phyloP scores from a whole-genome alignment of 139 green algal species.

The Chlorella sp. region DNA sequence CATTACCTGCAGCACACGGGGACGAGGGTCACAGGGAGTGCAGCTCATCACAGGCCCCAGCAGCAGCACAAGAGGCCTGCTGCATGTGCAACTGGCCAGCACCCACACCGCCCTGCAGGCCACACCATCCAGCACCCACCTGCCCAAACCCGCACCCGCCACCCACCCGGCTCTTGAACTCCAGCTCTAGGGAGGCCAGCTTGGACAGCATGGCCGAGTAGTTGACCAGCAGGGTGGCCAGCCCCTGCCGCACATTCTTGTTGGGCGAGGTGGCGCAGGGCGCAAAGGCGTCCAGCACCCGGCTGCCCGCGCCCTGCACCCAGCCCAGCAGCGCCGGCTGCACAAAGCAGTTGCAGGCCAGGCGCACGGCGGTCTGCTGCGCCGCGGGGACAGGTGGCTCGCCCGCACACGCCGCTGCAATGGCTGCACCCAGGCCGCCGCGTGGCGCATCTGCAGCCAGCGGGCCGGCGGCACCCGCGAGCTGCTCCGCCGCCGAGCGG shows the following conservation, averaged over 20 bases:
- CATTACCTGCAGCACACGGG: constrained; percentile 40
- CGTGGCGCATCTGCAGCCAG: neutral
- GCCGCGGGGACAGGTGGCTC: constrained; percentile 44
- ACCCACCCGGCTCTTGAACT: constrained; percentile 49
- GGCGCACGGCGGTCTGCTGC: constrained; percentile 67
- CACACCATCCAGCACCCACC: neutral
- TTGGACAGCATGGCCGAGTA: constrained; percentile 48
- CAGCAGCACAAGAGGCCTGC: too few relatives aligned
- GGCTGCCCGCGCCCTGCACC: constrained; percentile 28
- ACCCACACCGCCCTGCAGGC: too few relatives aligned
- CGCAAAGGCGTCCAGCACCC: constrained; percentile 58
- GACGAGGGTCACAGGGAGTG: neutral
- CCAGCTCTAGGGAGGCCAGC: constrained; percentile 29
- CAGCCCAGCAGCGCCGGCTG: constrained; percentile 44
- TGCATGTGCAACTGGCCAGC: too few relatives aligned
- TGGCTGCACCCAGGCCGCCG: constrained; percentile 47
- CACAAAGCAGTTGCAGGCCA: constrained; percentile 67
- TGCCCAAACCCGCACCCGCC: neutral
- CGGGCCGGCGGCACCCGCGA: constrained; percentile 35
- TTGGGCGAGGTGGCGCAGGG: neutral
- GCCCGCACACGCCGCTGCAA: constrained; percentile 29
- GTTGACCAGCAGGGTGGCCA: constrained; percentile 77
- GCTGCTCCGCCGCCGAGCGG: constrained; percentile 20
- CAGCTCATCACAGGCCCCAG: neutral
- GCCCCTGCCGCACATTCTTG: constrained; percentile 67